Evolutionary conservation across 2,329 filamentous ascomycete genomes (phyloP), one percentile per base, ranked within the genome.

Genomic region (Colletotrichum kahawae): DNA sequence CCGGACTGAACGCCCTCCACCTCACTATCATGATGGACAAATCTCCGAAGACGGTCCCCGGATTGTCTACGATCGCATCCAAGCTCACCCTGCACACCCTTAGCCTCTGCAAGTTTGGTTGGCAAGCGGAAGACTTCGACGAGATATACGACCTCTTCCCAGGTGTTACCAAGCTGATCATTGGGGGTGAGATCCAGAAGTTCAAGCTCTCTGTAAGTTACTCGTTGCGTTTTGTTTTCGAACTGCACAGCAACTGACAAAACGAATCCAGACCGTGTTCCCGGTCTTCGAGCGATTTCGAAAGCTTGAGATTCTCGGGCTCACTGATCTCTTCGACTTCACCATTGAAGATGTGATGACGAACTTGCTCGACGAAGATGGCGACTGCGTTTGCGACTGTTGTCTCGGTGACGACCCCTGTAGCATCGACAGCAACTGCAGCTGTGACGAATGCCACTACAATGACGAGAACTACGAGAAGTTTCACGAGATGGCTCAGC

Each of bases 21-120:
- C 43, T 48, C 43, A 48, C 0, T n/a, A 5, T 48, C 0, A 0
- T 1, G 18, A n/a, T 48, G 43, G 43, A 0, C 3, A 48, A 21
- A 0, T 48, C 43, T 21, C 43, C 43, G 1, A 48, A 48, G 43
- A 48, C 43, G 4, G 21, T 48, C 43, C 43, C 43, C 0, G 43
- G n/a, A 0, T 48, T 48, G 43, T n/a, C 43, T 48, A 48, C 18
- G 0, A 48, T 48, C 1, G 43, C 43, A 1, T 48, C 43, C 43
- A 48, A 48, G 43, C 43, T 48, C 18, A 48, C 12, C 43, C 43
- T 48, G n/a, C 18, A 48, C n/a, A 48, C 43, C 10, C 9, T 21
- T 0, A 48, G 43, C 18, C 43, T 48, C 9, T 12, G 1, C 43
- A 48, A 21, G 1, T 1, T 0, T 48, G n/a, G 43, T 12, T 48